Evolutionary conservation across 2,329 filamentous ascomycete genomes (phyloP), one percentile per base, ranked within the genome.

Genomic region (Colletotrichum simmondsii): DNA sequence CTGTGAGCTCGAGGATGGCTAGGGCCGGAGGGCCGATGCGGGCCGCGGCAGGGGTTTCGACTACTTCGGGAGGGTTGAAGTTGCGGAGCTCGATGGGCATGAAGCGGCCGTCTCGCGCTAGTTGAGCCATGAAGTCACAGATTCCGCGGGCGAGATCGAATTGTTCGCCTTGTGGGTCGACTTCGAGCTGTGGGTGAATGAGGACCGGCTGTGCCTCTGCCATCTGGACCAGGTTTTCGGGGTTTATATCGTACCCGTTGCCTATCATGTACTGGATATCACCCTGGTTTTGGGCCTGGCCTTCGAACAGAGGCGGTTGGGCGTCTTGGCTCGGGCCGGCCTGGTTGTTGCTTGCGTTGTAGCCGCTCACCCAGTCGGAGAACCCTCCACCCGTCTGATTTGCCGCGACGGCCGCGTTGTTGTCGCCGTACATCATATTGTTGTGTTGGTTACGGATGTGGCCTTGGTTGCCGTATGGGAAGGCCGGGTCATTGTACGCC

Each of bases 51-150:
- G 71, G 52, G 56, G 68, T 30, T 12, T 53, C 46, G 12, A 46
- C 42, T n/a, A 52, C 8, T 26, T 70, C 66, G 11, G 71, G 71
- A 12, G 49, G 14, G n/a, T 22, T n/a, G 26, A 53, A 37, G 32
- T 73, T 46, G 32, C 71, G 61, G 19, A 73, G 49, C 60, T 70
- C 71, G 59, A 65, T 65, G 6, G 68, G 52, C 22, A 69, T 49
- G 68, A 75, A 75, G 65, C 74, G 68, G 32, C 26, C 52, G 28
- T 65, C 65, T 8, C 52, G 37, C 12, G 26, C n/a, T 24, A 56
- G 64, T 16, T 37, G 22, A 14, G 56, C 46, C 54, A 73, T 69
- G 24, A 57, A 56, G 4, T 46, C 22, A 5, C 63, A 37, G 62
- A 66, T 49, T 12, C 65, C 61, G 10, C 16, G 14, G 19, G 56